Base-by-base conservation (phyloP, 1,284 basidiomycete species). In the Heterobasidion parviporum region DNA sequence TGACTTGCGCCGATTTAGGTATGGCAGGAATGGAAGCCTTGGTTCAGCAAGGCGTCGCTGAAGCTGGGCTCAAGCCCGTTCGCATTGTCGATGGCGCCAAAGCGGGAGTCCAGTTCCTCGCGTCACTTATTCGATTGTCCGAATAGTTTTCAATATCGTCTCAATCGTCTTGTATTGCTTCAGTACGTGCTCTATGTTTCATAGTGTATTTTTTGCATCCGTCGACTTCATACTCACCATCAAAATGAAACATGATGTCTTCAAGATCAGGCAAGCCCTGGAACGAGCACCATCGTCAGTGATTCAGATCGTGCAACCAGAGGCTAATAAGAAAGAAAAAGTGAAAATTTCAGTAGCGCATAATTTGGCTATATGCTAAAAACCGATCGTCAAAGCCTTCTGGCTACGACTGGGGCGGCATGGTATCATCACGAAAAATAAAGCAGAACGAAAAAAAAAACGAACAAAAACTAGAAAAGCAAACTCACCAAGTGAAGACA, bases 351-450 rank as follows among this genome's bases (percentile, higher is more conserved):
- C 69, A 70, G 68, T 60, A 58, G 57, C 65, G 67, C 67, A 67
- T 55, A 64, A 61, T 65, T 69, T 68, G 67, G 67, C 67, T 67
- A 57, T 64, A 62, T 67, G 67, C 66, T 65, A 14, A 14, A 59
- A 62, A 63, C 67, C 67, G 55, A 62, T 69, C 67, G 64, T 67
- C 67, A 67, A 59, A 33, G 65, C 62, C 53, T 53, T 45, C 44
- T 54, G 55, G 65, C 67, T 68, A 67, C 57, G 66, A 68, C 68
- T 69, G 66, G 67, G 67, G 68, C 67, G 67, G 67, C 67, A 65
- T 64, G 62, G 63, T 10, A 44, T 14, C 14, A 44, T 44, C 14
- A 44, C 16, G 12, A 7, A 44, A 6, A 16, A 6, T 7, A 16
- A 16, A 44, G 7, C 16, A 6, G 8, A 18, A 18, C 18, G 18